Conservation (phyloP, 345 rosid species). For the Populus tremula region DNA sequence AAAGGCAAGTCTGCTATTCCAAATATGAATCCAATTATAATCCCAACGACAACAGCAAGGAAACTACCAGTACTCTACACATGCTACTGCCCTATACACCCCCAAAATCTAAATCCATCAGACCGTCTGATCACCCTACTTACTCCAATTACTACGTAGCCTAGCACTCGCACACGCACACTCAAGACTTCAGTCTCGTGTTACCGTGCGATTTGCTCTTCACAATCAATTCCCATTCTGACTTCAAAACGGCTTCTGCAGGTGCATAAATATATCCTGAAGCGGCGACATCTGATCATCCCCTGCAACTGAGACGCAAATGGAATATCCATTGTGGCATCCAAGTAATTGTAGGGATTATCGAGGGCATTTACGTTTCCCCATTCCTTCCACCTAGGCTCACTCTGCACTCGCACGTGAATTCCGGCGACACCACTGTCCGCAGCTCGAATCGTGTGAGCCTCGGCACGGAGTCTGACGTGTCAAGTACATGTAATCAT, state of each 20-base stretch:
- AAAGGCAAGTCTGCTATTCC: neutral
- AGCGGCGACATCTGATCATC: constrained; percentile 59
- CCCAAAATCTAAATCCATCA: neutral
- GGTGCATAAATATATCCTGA: constrained; percentile 69
- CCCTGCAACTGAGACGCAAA: constrained; percentile 34
- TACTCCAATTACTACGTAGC: too few relatives aligned
- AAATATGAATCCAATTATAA: neutral
- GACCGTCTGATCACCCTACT: neutral
- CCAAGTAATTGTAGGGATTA: constrained; percentile 46
- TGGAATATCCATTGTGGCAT: constrained; percentile 37
- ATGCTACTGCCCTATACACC: neutral
- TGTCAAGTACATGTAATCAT: constrained; percentile 49
- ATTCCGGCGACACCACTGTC: constrained; percentile 83
- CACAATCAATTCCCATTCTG: neutral
- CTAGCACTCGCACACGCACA: constrained; percentile 27
- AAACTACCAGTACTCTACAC: neutral
- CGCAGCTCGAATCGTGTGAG: constrained; percentile 71
- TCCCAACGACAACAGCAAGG: neutral
- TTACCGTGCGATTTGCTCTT: constrained; percentile 19
- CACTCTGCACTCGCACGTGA: constrained; percentile 92
- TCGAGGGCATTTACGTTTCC: constrained; percentile 28
- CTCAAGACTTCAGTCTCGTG: constrained; percentile 72
- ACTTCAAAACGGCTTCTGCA: constrained; percentile 49
- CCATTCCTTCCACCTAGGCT: constrained; percentile 61
- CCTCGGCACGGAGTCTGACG: constrained; percentile 81